Conservation (phyloP, 169 alveolate genomes). For the Eimeria falciformis region DNA sequence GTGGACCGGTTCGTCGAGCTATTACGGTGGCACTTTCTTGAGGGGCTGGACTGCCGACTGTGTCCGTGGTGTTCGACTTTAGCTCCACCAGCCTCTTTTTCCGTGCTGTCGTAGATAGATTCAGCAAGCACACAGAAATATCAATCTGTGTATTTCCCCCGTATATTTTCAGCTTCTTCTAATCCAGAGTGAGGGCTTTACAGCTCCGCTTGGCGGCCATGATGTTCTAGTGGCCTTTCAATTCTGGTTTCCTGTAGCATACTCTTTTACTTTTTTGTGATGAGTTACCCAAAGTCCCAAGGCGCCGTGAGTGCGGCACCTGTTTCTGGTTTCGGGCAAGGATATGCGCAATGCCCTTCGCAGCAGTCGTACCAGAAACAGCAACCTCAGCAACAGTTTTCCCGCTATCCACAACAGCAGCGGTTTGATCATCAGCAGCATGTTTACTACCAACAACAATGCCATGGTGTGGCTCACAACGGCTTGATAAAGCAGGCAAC, state of each 20-base stretch:
- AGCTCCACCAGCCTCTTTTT: too few relatives aligned
- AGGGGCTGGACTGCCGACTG: too few relatives aligned
- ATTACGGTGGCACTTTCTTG: conserved; percentile 19
- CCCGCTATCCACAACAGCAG: conserved; percentile 63
- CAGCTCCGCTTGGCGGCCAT: conserved; percentile 51
- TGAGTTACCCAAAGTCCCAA: conserved; percentile 66
- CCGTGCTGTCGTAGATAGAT: too few relatives aligned
- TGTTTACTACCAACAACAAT: conserved; percentile 66
- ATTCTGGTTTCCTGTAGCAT: neutral
- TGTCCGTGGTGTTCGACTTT: too few relatives aligned
- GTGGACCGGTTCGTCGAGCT: conserved; percentile 56
- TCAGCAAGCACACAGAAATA: too few relatives aligned
- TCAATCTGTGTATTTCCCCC: too few relatives aligned
- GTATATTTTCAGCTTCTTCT: too few relatives aligned
- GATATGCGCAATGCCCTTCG: conserved; percentile 54
- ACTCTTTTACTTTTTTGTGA: conserved; percentile 35
- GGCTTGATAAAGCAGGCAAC: neutral
- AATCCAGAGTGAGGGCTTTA: neutral
- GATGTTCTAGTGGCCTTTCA: conserved; percentile 55
- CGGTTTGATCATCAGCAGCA: conserved; percentile 55
- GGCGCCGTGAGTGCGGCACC: conserved; percentile 75
- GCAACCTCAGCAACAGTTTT: conserved; percentile 65
- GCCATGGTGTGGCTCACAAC: conserved; percentile 45
- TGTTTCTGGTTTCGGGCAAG: conserved; percentile 55
- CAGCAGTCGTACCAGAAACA: conserved; percentile 55